phyloP scores from a whole-genome alignment of 805 yeast species.

The Monosporozyma unispora region DNA sequence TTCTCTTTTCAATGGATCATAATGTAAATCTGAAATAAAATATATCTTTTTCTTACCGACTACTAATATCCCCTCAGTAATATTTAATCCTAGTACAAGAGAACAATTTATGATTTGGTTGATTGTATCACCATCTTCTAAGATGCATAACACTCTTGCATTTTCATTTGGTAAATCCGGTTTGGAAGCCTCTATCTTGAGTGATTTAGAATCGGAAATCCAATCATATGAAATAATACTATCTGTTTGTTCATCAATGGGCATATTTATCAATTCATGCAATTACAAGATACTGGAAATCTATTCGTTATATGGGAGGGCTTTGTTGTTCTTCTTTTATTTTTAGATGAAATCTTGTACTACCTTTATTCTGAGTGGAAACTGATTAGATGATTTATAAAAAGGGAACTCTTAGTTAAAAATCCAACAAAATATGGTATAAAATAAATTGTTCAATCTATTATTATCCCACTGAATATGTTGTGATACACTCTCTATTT shows the following conservation, averaged over 20 bases:
- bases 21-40: constrained; percentile 58
- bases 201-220: constrained; percentile 34
- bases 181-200: constrained; percentile 14
- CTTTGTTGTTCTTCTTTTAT: not conserved
- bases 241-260: not conserved
- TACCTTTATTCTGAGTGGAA: too few species aligned
- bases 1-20: constrained; percentile 38
- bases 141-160: constrained; percentile 60
- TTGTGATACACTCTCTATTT: too few species aligned
- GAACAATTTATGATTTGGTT: constrained; percentile 68
- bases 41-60: constrained; percentile 58
- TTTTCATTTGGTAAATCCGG: constrained; percentile 42
- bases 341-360: too few species aligned
- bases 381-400: too few species aligned
- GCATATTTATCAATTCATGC: not conserved
- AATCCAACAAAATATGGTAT: too few species aligned
- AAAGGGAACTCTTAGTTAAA: too few species aligned
- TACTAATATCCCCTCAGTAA: constrained; percentile 66
- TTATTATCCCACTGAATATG: too few species aligned
- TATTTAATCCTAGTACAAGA: constrained; percentile 65
- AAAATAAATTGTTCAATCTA: too few species aligned
- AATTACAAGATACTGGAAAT: too few species aligned
- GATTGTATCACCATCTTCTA: constrained; percentile 63
- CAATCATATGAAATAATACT: constrained; percentile 34
- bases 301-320: not conserved